Evolutionary conservation across 2,329 filamentous ascomycete species (phyloP).

Genomic region (Herpotrichia juniperi): DNA sequence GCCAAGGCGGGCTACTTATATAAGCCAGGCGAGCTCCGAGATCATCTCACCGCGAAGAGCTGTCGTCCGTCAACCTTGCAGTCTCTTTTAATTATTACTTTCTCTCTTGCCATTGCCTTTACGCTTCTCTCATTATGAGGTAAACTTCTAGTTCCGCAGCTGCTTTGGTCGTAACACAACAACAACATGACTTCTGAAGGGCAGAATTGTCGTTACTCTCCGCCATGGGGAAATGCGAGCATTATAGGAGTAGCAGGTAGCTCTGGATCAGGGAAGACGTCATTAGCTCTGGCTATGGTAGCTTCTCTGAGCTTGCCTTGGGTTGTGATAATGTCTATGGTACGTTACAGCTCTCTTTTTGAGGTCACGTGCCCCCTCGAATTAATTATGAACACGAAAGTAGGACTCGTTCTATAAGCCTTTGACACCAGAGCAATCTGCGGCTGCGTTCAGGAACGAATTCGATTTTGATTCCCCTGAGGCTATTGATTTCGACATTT

Average conservation of each 20-base stretch:
- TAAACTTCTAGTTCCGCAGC: background rate
- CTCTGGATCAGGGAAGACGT: slow-evolving; percentile 95
- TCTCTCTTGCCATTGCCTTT: background rate
- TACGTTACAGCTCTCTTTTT: slow-evolving; percentile 47
- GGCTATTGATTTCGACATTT: slow-evolving; percentile 90
- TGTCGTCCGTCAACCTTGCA: background rate
- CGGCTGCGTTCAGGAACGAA: slow-evolving; percentile 83
- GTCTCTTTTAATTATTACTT: background rate
- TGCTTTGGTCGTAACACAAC: background rate
- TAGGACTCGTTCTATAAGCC: slow-evolving; percentile 98
- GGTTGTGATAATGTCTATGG: slow-evolving; percentile 98
- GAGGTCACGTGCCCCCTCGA: slow-evolving; percentile 30
- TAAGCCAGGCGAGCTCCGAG: slow-evolving; percentile 2
- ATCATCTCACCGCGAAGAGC: background rate
- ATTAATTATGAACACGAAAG: slow-evolving; percentile 13
- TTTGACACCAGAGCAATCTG: slow-evolving; percentile 77
- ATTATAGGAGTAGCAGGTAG: slow-evolving; percentile 97
- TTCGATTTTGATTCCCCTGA: slow-evolving; percentile 96
- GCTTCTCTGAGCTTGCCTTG: slow-evolving; percentile 89
- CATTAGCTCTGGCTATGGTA: slow-evolving; percentile 89
- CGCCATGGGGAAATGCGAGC: slow-evolving; percentile 94
- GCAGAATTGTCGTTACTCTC: slow-evolving; percentile 74
- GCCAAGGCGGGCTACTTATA: slow-evolving; percentile 1
- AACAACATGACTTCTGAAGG: slow-evolving; percentile 29
- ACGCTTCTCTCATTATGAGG: background rate